phyloP scores from a whole-genome alignment of 139 green algal genomes.

The Chlamydomonas schloesseri region DNA sequence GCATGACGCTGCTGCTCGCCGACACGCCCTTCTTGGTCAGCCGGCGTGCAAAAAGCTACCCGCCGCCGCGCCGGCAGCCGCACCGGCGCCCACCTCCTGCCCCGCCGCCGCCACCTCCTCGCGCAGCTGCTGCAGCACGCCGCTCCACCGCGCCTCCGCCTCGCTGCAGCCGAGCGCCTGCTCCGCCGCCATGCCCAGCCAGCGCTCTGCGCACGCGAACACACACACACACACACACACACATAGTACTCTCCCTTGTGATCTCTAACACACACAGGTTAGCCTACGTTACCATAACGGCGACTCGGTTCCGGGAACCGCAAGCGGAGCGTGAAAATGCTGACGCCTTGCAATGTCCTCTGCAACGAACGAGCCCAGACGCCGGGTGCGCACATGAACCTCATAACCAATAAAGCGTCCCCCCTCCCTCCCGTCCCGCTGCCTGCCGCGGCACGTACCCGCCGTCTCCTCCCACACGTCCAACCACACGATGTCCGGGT shows the following conservation, averaged over 20 bases:
- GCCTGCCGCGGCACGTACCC: neutral
- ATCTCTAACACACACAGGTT: too few relatives aligned
- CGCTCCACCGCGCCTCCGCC: neutral
- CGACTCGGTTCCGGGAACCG: too few relatives aligned
- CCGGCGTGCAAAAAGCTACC: neutral
- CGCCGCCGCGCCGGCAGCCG: neutral
- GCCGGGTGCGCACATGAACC: too few relatives aligned
- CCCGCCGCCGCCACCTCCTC: neutral
- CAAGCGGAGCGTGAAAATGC: neutral
- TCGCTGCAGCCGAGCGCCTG: neutral
- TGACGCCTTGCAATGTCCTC: neutral
- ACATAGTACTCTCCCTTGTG: too few relatives aligned
- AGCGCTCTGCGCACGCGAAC: neutral
- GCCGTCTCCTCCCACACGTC: constrained; percentile 49
- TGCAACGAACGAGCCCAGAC: neutral
- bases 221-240: too few relatives aligned
- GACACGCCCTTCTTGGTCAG: neutral
- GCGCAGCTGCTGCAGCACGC: neutral
- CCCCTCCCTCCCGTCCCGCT: too few relatives aligned
- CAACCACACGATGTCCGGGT: constrained; percentile 55
- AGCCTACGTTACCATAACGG: too few relatives aligned
- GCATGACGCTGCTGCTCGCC: too few relatives aligned
- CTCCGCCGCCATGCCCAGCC: neutral
- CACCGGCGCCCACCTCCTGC: neutral
- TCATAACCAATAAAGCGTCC: too few relatives aligned